Evolutionary conservation across 495 filamentous ascomycete species (phyloP).

Genomic region (Hypoxylon crocopeplum): DNA sequence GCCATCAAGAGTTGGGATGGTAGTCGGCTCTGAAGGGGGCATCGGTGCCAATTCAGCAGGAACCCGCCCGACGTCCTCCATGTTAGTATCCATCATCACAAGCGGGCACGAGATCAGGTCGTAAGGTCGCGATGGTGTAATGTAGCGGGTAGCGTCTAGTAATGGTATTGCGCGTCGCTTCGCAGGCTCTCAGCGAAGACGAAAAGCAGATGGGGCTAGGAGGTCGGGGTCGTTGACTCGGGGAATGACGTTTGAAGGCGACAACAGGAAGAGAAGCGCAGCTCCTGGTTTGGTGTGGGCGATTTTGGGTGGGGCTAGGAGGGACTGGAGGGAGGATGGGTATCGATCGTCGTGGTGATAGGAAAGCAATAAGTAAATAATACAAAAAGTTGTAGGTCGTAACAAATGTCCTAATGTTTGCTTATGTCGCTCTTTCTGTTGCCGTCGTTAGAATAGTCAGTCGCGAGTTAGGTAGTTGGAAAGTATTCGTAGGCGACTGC

Average conservation of each 20-base stretch:
- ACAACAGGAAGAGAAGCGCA: slow-evolving; percentile 11
- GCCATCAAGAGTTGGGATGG: slow-evolving; percentile 91
- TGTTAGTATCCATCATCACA: slow-evolving; percentile 89
- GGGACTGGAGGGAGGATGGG: background rate
- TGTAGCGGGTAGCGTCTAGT: background rate
- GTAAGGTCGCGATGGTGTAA: background rate
- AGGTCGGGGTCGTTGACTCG: slow-evolving; percentile 6
- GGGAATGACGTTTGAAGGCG: slow-evolving; percentile 26
- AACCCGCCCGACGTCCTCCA: slow-evolving; percentile 92
- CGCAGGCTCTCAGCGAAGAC: background rate
- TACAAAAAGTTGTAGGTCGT: no score
- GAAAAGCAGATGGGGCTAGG: background rate
- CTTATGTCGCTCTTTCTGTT: no score
- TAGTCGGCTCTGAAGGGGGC: slow-evolving; percentile 77
- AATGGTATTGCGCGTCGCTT: slow-evolving; percentile 1
- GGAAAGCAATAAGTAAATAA: no score
- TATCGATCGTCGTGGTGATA: no score
- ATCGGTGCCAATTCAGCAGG: slow-evolving; percentile 80
- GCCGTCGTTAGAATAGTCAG: no score
- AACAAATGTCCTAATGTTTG: no score
- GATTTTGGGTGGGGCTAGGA: slow-evolving; percentile 1
- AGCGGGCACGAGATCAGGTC: slow-evolving; percentile 2
- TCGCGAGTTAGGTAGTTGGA: no score
- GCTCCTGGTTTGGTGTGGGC: slow-evolving; percentile 7
- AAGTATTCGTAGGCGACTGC: no score